Base-by-base conservation (phyloP, 306 rosid genomes). In the Lagenaria siceraria region DNA sequence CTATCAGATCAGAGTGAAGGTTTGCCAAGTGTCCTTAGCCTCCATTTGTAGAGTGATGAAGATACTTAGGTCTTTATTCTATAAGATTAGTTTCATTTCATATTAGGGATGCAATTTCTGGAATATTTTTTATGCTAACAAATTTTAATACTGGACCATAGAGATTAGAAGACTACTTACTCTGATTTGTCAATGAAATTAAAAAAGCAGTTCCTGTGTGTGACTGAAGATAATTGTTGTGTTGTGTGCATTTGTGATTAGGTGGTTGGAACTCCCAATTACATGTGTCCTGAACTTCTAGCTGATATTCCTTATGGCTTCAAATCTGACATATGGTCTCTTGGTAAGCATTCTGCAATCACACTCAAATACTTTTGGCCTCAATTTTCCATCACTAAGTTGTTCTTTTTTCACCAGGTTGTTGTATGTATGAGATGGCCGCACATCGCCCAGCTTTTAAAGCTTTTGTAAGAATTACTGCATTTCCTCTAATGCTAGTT, bases 221-320 rank as follows among this genome's bases (percentile, higher is more conserved):
- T 42, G 62, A 27, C 36, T 9, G 77, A 73, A 74, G 52, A 74
- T 74, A 58, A 58, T 59, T 17, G 51, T 19, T 13, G 43, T 13
- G 36, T 58, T 43, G 55, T 51, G 6, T 83, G 70, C 59, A 40
- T 71, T 35, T 58, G 36, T 78, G 22, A 55, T 68, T 88, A 96
- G 99, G 99, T 96, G 48, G 99, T 96, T 11, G 99, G 99, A 83
- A 96, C 99, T 84, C 99, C 99, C 36, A 96, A 96, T 84, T 96
- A 96, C 82, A 96, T 96, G 99, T 96, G 99, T 85, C 99, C 99
- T 72, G 99, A 96, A 88, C 92, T 96, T 74, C 96, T 96, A 78
- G 98, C 99, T 6, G 99, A 96, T 84, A 96, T 96, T 83, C 99
- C 99, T 14, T 96, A 96, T 75, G 99, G 99, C 81, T 96, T 96